Base-by-base conservation (phyloP, 768 basidiomycete genomes). In the Pholiota microspora region DNA sequence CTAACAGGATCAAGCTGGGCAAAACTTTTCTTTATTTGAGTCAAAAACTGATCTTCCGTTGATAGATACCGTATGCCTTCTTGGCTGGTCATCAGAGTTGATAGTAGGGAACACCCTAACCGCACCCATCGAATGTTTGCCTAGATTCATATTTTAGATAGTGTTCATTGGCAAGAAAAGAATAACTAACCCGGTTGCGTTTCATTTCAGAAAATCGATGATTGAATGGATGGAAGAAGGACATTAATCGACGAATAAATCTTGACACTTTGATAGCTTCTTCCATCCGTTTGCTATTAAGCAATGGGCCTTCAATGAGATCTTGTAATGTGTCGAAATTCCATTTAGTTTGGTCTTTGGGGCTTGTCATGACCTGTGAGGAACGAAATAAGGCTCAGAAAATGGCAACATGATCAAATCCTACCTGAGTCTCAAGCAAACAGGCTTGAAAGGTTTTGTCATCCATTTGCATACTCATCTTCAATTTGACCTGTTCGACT, bases 391-490 rank as follows among this genome's bases (percentile, higher is more conserved):
- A 28, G 28, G 21, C 6, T 4, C 32, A 31, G 40, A 28, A 32
- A 31, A n/a, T 49, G 50, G 18, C 2, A 21, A 47, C 4, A 0
- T 16, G 0, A 34, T 12, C n/a, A 7, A 42, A 67, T 27, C 67
- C 56, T 49, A 93, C 93, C 71, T 94, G 91, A 2, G 93, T 92
- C 62, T 97, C 94, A 18, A 94, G 77, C 47, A 99, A 74, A 35
- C 78, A 81, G 3, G 85, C 76, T 64, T 95, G 92, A 71, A 98
- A 99, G 3, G 88, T 82, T 67, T 80, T 87, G 69, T 98, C 97
- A 67, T 99, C 97, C 84, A 98, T 92, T 71, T 93, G 90, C 81
- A 97, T 85, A 56, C 88, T 89, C 65, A 89, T 80, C 67, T 94
- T 92, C 51, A 97, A 77, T 69, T 92, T 94, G 23, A 83, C 86